Base-by-base conservation (phyloP, 2,329 filamentous ascomycete genomes). In the Alternaria postmessia region DNA sequence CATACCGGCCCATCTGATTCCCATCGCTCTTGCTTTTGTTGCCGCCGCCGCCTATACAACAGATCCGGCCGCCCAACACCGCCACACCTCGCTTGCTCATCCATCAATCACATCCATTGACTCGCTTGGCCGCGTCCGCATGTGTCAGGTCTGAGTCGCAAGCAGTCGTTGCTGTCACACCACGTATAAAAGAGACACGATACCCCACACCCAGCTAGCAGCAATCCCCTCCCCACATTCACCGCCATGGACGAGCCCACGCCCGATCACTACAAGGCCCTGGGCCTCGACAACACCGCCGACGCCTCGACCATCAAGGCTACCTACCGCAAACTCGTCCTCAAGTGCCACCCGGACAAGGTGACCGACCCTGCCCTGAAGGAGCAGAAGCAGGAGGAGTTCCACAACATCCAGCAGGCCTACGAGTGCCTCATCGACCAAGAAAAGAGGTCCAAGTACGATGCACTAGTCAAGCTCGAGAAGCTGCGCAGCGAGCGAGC, bases 331-430 rank as follows among this genome's bases (percentile, higher is more conserved):
- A 96, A 96, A 78, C 88, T 96, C 41, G 92, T 92, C 36, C 86
- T 97, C 69, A 93, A 91, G 78, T 94, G 91, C 75, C 94, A 97
- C 70, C 94, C 94, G 34, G 94, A 97, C 83, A 96, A 97, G 81
- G 88, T 96, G 64, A 89, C 93, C 67, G 88, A 96, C 72, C 88
- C 90, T 54, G 83, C 87, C 16, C 83, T 91, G 71, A 96, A 95
- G 80, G 87, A 88, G 60, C 82, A 88, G 69, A 96, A 94, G 78
- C 88, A 91, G 70, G 89, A 93, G 69, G 90, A 96, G 79, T 99
- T 98, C 74, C 93, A 97, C 79, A 89, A 88, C 76, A 92, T 98
- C 34, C 94, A 97, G 78, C 88, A 94, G 71, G 94, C 95, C 51
- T 99, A 97, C 80, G 95, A 98, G 79, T 84, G 95, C 30, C 87